Base-by-base conservation (phyloP, 129 eudicot genomes). In the Lonicera japonica region DNA sequence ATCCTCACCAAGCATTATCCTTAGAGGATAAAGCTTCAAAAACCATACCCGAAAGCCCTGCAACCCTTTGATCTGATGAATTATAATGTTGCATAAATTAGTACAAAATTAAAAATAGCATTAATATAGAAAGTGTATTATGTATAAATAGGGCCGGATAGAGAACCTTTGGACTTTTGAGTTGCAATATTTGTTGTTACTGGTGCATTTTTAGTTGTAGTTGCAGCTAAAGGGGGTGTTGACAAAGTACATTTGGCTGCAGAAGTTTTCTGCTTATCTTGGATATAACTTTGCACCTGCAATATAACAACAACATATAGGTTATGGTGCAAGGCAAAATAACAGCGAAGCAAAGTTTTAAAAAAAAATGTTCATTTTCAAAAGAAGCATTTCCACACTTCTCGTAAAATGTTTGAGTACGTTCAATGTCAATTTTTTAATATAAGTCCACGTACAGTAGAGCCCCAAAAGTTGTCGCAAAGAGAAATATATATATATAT, bases 1-100 rank as follows among this genome's bases (percentile, higher is more conserved):
- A 65, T 70, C 66, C 95, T 83, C 73, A 90, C 97, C 97, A 90
- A 74, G 94, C 95, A 65, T 45, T 63, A 70, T 90, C 97, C 75
- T 85, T 90, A 8, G 83, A 58, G 61, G 95, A 90, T 54, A 75
- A 59, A 67, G 97, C 97, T 82, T 90, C 97, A 75, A 76, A 90
- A 40, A 59, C 61, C 90, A 90, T 73, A 60, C 75, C 86, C 60
- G 86, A 39, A 55, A 84, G 87, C 69, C 77, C 94, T 19, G 75
- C 66, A 36, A 82, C 85, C 58, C 83, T 79, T 74, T 77, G 80
- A 60, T 75, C 88, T 83, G 68, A 56, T 64, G 54, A 69, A 70
- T 67, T 48, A 61, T 0, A 58, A 62, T 17, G 54, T 45, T 45
- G 51, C 34, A 21, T 61, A 58, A 46, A 57, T 24, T 25, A 20